phyloP scores from a whole-genome alignment of 352 stramenopile species.

The Pythium folliculosum region DNA sequence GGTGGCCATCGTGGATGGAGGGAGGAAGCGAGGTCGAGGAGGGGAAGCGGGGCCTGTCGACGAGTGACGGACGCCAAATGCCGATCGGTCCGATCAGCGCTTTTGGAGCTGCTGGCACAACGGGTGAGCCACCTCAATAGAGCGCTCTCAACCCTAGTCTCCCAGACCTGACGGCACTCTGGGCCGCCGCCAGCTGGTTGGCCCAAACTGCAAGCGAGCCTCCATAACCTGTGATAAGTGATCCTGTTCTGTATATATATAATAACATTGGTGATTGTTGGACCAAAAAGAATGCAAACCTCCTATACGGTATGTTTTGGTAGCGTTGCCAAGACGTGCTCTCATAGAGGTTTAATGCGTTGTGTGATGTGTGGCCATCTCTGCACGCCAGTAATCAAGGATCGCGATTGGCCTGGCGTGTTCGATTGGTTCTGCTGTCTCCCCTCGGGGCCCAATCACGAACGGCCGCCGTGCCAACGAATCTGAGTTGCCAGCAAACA shows the following conservation, averaged over 20 bases:
- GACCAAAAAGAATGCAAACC: neutral
- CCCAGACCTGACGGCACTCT: neutral
- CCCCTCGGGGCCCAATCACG: constrained; percentile 17
- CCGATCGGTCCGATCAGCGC: neutral
- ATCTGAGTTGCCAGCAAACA: constrained; percentile 29
- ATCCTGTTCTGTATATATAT: constrained; percentile 4
- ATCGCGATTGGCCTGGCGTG: constrained; percentile 12
- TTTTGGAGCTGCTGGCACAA: neutral
- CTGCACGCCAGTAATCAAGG: constrained; percentile 14
- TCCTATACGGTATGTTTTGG: too few relatives aligned
- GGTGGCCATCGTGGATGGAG: constrained; percentile 29
- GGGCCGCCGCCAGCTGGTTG: neutral
- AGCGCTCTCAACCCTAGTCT: constrained; percentile 23
- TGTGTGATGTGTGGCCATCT: constrained; percentile 18
- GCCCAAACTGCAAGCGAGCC: neutral
- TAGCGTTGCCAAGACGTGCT: too few relatives aligned
- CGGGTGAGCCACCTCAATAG: constrained; percentile 23
- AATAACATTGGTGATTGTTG: neutral
- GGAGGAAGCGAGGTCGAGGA: constrained; percentile 1
- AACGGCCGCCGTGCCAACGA: constrained; percentile 20
- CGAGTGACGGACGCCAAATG: constrained; percentile 19
- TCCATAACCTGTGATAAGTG: constrained; percentile 1
- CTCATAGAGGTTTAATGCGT: neutral
- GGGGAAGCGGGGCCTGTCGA: constrained; percentile 25
- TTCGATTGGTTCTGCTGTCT: constrained; percentile 21